Base-by-base conservation (phyloP, 768 basidiomycete species). In the Russula griseocarnosa region DNA sequence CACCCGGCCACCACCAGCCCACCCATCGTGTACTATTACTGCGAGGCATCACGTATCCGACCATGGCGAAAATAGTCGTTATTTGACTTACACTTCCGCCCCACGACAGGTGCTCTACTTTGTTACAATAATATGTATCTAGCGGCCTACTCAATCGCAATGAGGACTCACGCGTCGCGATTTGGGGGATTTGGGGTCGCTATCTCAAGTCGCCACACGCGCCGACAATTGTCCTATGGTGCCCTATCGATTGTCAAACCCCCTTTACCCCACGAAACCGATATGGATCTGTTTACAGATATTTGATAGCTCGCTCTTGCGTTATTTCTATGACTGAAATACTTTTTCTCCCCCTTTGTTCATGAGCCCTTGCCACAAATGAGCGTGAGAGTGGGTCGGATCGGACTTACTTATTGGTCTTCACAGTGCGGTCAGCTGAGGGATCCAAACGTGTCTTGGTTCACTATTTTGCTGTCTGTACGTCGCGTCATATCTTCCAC, bases 121-220 rank as follows among this genome's bases (percentile, higher is more conserved):
- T 3, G 79, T 94, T 70, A n/a, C n/a, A n/a, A n/a, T n/a, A 95
- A 94, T 94, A 98, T 96, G 94, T 93, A 90, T 70, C 83, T 92
- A 4, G 42, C 61, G 0, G 32, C 64, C 86, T 87, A 88, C 71
- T 87, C 88, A 16, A 86, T 90, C 69, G 86, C 88, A 0, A 82
- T 90, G 85, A 91, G 87, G 70, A 73, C 32, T 69, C 69, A n/a
- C 70, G 76, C 16, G 71, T 73, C 16, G 72, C 71, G n/a, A n/a
- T n/a, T n/a, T n/a, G n/a, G n/a, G n/a, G n/a, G 20, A 72, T 76
- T 7, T 76, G 74, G 76, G 76, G 76, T 6, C 70, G 70, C 28
- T 77, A 79, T 63, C 59, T 80, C 9, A n/a, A 69, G 74, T 36
- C 74, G 75, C 56, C 81, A 82, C 68, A 73, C 75, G 1, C 73